phyloP scores from a whole-genome alignment of 352 stramenopile species.

The Blastocystis sp. region DNA sequence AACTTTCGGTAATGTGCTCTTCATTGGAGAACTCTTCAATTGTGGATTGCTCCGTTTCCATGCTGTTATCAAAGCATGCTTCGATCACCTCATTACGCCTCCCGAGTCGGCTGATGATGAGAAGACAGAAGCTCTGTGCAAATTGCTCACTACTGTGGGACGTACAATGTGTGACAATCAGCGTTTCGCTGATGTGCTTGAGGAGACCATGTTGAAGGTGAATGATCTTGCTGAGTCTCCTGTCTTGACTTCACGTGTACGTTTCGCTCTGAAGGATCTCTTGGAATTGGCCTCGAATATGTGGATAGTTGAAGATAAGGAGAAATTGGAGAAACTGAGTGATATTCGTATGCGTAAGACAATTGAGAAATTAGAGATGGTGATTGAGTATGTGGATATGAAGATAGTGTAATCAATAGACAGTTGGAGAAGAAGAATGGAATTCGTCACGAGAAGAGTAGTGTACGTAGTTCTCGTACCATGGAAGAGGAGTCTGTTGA shows the following conservation, averaged over 20 bases:
- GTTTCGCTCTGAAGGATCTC: slow-evolving; percentile 91
- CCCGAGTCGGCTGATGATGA: slow-evolving; percentile 82
- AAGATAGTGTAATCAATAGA: not conserved
- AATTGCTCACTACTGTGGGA: slow-evolving; percentile 82
- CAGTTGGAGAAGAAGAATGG: slow-evolving; percentile 15
- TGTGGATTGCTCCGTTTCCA: slow-evolving; percentile 37
- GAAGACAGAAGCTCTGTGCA: slow-evolving; percentile 90
- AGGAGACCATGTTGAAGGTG: slow-evolving; percentile 76
- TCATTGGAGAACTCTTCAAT: slow-evolving; percentile 66
- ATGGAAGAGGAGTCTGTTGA: not conserved
- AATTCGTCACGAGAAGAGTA: not conserved
- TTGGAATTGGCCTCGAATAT: slow-evolving; percentile 85
- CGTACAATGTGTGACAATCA: slow-evolving; percentile 74
- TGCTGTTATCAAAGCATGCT: slow-evolving; percentile 45
- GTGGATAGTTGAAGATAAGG: slow-evolving; percentile 88
- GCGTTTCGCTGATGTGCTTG: slow-evolving; percentile 72
- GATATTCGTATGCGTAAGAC: slow-evolving; percentile 91
- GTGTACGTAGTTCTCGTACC: not conserved
- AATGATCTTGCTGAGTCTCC: slow-evolving; percentile 72
- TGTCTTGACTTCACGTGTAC: slow-evolving; percentile 76
- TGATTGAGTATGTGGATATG: slow-evolving; percentile 13
- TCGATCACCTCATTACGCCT: slow-evolving; percentile 53
- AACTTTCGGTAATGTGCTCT: slow-evolving; percentile 74
- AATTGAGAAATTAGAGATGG: slow-evolving; percentile 73
- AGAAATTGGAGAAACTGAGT: slow-evolving; percentile 88